Conservation (phyloP, 371 early-diverging fungal species). For the Mycotypha africana region DNA sequence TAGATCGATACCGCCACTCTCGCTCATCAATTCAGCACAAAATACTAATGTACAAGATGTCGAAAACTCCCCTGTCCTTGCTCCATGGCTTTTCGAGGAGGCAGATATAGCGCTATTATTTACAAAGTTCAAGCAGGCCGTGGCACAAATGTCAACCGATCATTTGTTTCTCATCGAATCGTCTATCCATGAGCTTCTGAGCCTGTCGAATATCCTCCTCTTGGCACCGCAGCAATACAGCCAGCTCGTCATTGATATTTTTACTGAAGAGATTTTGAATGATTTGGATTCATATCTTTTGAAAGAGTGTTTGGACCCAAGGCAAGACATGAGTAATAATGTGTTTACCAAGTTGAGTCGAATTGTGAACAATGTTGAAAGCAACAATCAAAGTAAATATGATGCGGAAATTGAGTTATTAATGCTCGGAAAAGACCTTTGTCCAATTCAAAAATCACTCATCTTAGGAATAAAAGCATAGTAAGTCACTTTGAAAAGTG, state of each 20-base stretch:
- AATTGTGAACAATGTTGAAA: constrained; percentile 14
- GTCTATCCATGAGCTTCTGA: constrained; percentile 15
- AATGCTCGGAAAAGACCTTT: constrained; percentile 12
- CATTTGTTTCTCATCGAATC: constrained; percentile 15
- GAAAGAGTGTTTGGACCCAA: constrained; percentile 11
- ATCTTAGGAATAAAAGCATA: constrained; percentile 6
- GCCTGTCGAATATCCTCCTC: constrained; percentile 13
- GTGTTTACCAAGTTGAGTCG: constrained; percentile 13
- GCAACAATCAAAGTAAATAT: constrained; percentile 13
- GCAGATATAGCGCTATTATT: constrained; percentile 12
- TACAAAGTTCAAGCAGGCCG: constrained; percentile 11
- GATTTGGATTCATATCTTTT: constrained; percentile 13
- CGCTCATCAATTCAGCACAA: constrained; percentile 11
- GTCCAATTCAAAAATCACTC: constrained; percentile 4
- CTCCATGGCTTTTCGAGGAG: constrained; percentile 13
- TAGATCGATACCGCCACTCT: constrained; percentile 5
- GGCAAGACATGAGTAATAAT: constrained; percentile 7
- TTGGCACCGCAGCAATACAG: constrained; percentile 16
- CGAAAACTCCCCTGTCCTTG: constrained; percentile 9
- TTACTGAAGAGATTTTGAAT: constrained; percentile 17
- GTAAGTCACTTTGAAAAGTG: constrained; percentile 5
- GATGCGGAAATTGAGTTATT: constrained; percentile 16
- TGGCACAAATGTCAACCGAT: constrained; percentile 10
- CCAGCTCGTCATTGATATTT: constrained; percentile 12
- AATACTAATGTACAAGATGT: constrained; percentile 13